These are phyloP conservation scores for Rhodotorula sphaerocarpa DNA, from an alignment of 768 basidiomycete species.

Conservation along the genomic window DNA sequence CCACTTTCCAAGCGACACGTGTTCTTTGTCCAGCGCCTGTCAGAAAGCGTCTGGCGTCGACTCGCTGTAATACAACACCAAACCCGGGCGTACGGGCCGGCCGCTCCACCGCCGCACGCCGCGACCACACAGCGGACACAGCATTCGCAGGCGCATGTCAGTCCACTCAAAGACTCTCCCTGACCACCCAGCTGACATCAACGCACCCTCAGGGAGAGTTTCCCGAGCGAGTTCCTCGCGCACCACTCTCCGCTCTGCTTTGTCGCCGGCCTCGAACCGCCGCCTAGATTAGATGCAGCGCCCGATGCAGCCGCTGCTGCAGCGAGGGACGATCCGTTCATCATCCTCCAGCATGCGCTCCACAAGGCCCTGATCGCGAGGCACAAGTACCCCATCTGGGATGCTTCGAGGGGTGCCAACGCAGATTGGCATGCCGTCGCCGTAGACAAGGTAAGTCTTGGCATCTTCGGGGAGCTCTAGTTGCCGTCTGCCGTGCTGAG, in stretches of 20 bases:
- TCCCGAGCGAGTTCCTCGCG: slow-evolving; percentile 78
- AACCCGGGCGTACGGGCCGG: too few species aligned
- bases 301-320: not conserved
- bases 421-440: slow-evolving; percentile 67
- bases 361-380: slow-evolving; percentile 56
- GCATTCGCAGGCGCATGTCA: too few species aligned
- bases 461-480: too few species aligned
- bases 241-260: slow-evolving; percentile 92
- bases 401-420: slow-evolving; percentile 35
- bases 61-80: too few species aligned
- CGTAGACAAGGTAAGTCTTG: slow-evolving; percentile 60
- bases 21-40: too few species aligned
- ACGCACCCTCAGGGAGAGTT: slow-evolving; percentile 78
- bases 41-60: too few species aligned
- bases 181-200: too few species aligned
- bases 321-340: slow-evolving; percentile 48
- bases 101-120: too few species aligned
- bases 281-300: slow-evolving; percentile 25
- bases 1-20: too few species aligned
- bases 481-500: too few species aligned
- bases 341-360: slow-evolving; percentile 54
- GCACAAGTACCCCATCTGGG: slow-evolving; percentile 40
- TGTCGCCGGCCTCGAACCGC: slow-evolving; percentile 63
- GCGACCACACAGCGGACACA: too few species aligned
- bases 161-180: not conserved